A percentile compares a stretch with the other conserved stretches of the same genome.
These are phyloP conservation scores for Penicillium ochrochloron DNA, from an alignment of 495 filamentous ascomycete species.

Conservation along the genomic window DNA sequence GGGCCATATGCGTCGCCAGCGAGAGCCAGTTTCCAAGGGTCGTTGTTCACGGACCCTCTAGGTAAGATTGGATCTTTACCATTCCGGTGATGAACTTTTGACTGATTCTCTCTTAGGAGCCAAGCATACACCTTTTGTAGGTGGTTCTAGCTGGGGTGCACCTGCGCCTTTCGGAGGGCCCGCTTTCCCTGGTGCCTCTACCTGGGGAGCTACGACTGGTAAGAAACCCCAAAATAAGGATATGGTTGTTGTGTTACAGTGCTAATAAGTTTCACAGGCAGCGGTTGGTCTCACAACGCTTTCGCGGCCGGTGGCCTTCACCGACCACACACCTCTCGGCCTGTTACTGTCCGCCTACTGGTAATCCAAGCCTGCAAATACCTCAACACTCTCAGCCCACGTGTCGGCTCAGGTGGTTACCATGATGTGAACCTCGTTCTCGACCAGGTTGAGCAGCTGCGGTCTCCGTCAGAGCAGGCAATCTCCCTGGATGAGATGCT, in stretches of 20 bases:
- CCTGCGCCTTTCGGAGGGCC: constrained; percentile 47
- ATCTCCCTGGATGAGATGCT: constrained; percentile 75
- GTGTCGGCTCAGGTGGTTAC: constrained; percentile 54
- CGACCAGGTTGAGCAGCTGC: constrained; percentile 65
- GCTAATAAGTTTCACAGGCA: constrained; percentile 40
- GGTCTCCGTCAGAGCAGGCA: constrained; percentile 56
- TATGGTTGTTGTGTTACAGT: not conserved
- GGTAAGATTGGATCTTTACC: constrained; percentile 17
- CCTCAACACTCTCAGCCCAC: constrained; percentile 47
- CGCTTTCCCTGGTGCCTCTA: constrained; percentile 43
- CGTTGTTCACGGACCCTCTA: constrained; percentile 57
- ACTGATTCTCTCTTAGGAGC: constrained; percentile 33
- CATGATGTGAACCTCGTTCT: constrained; percentile 69
- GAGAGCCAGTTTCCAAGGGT: constrained; percentile 51
- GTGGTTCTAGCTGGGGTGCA: constrained; percentile 41
- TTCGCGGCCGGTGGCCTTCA: constrained; percentile 53
- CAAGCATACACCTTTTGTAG: constrained; percentile 41
- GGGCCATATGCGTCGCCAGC: constrained; percentile 42
- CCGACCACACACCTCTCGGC: constrained; percentile 54
- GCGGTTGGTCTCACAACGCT: constrained; percentile 56
- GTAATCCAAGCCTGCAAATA: constrained; percentile 65
- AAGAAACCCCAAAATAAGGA: constrained; percentile 18
- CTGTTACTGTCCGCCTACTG: constrained; percentile 60
- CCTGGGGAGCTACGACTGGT: constrained; percentile 50
- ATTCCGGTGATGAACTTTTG: not conserved